phyloP scores from a whole-genome alignment of 1,284 basidiomycete genomes.

The Ceratobasidium sp. region DNA sequence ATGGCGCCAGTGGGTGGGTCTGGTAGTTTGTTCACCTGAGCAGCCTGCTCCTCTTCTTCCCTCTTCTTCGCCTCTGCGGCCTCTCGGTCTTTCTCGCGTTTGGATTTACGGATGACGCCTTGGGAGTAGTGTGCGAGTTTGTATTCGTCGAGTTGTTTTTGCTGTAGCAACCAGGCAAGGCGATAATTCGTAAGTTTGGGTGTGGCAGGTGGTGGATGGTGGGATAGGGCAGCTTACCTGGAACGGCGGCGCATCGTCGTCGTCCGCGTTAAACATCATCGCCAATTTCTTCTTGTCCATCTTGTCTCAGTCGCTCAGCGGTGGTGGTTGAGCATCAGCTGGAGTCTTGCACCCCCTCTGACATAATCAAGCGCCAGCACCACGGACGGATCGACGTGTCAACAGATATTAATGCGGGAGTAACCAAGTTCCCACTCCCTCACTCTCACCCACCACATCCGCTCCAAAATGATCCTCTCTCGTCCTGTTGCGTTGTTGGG shows the following conservation, averaged over 20 bases:
- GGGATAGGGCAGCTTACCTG: slow-evolving; percentile 76
- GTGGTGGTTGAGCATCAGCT: not conserved
- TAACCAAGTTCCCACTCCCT: not conserved
- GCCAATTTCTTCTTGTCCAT: slow-evolving; percentile 70
- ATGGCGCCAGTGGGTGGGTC: too few species aligned
- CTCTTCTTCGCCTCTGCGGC: slow-evolving; percentile 86
- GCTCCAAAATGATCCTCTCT: slow-evolving; percentile 32
- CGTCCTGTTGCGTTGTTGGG: slow-evolving; percentile 31
- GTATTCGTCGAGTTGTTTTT: slow-evolving; percentile 64
- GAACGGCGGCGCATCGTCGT: slow-evolving; percentile 78
- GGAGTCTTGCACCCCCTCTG: not conserved
- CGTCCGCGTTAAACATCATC: slow-evolving; percentile 82
- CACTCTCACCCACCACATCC: slow-evolving; percentile 6
- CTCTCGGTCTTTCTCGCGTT: slow-evolving; percentile 87
- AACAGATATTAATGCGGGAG: slow-evolving; percentile 6
- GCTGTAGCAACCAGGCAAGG: slow-evolving; percentile 74
- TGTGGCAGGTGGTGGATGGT: slow-evolving; percentile 67
- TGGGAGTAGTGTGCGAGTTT: slow-evolving; percentile 80
- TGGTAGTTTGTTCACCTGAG: slow-evolving; percentile 59
- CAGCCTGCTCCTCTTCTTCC: slow-evolving; percentile 83
- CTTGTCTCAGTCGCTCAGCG: not conserved
- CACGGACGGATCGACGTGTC: slow-evolving; percentile 55
- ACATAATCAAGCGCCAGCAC: slow-evolving; percentile 21
- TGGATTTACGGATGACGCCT: slow-evolving; percentile 78
- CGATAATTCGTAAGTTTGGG: slow-evolving; percentile 51